phyloP scores from a whole-genome alignment of 176 grass and related monocot genomes.

The Avena atlantica region DNA sequence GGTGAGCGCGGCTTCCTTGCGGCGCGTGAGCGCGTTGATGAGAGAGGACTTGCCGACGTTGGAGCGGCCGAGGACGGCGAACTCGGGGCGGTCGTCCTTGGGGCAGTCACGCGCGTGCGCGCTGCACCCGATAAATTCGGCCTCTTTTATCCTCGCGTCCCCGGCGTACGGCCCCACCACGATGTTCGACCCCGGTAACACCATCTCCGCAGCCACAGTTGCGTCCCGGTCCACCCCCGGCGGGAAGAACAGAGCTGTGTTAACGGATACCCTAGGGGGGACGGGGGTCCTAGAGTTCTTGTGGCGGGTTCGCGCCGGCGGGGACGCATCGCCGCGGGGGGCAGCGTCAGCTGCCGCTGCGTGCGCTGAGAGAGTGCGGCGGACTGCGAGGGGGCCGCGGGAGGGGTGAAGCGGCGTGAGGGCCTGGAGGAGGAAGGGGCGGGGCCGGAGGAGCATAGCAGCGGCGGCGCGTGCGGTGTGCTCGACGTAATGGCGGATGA shows the following conservation, averaged over 20 bases:
- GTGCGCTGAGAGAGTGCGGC: conserved; percentile 34
- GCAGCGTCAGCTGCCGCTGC: conserved; percentile 1
- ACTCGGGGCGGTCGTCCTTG: conserved; percentile 84
- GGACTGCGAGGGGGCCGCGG: conserved; percentile 13
- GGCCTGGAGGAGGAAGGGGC: conserved; percentile 41
- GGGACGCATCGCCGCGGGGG: conserved; percentile 11
- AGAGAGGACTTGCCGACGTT: conserved; percentile 98
- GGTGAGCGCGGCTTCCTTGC: conserved; percentile 90
- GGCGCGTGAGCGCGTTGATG: conserved; percentile 77
- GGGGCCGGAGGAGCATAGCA: conserved; percentile 55
- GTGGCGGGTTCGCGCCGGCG: conserved; percentile 12
- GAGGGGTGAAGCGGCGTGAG: conserved; percentile 30
- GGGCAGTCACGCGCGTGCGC: conserved; percentile 75
- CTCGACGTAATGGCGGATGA: conserved; percentile 48
- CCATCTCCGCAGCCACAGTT: conserved; percentile 59
- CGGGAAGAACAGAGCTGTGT: conserved; percentile 73
- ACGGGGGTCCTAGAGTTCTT: conserved; percentile 29
- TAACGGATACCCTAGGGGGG: conserved; percentile 32
- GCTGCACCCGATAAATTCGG: conserved; percentile 83
- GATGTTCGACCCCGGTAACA: conserved; percentile 90
- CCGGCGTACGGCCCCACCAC: conserved; percentile 88
- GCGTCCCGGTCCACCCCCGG: conserved; percentile 64
- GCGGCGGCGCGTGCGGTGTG: conserved; percentile 24
- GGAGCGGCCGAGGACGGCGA: conserved; percentile 80
- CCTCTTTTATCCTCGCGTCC: conserved; percentile 69